phyloP scores from a whole-genome alignment of 225 moss, liverwort and hornwort species.

The Pleurozium schreberi region DNA sequence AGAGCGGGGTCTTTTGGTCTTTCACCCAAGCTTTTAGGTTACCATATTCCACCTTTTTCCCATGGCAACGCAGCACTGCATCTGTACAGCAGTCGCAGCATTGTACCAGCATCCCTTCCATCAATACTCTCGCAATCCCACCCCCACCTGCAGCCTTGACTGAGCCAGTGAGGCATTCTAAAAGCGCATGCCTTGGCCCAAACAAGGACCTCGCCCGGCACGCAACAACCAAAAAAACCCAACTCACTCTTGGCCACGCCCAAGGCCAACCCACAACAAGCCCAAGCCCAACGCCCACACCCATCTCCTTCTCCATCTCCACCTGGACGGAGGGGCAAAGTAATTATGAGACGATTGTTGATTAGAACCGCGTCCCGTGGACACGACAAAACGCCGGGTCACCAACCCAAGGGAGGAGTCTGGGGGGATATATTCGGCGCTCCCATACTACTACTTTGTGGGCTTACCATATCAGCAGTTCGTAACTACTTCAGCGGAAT shows the following conservation, averaged over 20 bases:
- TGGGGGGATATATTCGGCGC: neutral
- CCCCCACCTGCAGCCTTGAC: neutral
- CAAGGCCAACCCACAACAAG: neutral
- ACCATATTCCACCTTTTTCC: neutral
- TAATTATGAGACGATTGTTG: neutral
- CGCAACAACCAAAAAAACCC: neutral
- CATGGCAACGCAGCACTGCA: neutral
- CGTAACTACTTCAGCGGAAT: neutral
- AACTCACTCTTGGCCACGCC: neutral
- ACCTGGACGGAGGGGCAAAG: neutral
- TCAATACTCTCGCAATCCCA: conserved; percentile 1
- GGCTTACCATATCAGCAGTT: neutral
- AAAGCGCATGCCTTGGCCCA: conserved; percentile 10
- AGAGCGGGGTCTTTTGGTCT: neutral
- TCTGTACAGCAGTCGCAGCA: neutral
- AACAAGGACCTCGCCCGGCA: neutral
- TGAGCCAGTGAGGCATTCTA: conserved; percentile 1
- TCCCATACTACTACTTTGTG: neutral
- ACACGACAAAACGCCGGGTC: neutral
- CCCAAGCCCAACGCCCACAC: neutral
- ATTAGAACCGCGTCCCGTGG: neutral
- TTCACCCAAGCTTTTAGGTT: too few relatives aligned
- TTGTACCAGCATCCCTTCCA: neutral
- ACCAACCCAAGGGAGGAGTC: neutral
- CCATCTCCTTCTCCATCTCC: neutral